A percentile compares a stretch with the other conserved stretches of the same genome.
Conservation (phyloP, 176 grass and related monocot genomes). For the Oryza officinalis region DNA sequence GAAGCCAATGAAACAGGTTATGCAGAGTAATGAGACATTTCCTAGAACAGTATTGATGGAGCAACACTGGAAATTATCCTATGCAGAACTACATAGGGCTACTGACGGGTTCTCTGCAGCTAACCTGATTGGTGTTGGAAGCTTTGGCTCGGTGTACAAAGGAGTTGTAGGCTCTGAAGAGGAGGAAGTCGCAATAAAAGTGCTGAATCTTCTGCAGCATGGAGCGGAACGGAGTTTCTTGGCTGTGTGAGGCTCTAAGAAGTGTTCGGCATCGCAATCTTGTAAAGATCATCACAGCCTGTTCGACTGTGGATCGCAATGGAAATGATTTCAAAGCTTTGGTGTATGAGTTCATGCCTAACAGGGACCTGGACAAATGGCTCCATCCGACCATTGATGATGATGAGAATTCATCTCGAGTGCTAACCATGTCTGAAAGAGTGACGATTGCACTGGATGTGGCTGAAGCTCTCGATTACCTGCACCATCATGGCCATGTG, state of each 20-base stretch:
- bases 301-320: slow-evolving; percentile 11
- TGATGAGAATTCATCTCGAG: neutral
- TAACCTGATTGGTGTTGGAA: slow-evolving; percentile 20
- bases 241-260: slow-evolving; percentile 10
- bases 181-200: slow-evolving; percentile 36
- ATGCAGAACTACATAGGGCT: slow-evolving; percentile 30
- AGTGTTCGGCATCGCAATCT: slow-evolving; percentile 28
- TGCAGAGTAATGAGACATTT: slow-evolving; percentile 2
- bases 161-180: slow-evolving; percentile 8
- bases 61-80: slow-evolving; percentile 28
- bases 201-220: slow-evolving; percentile 4
- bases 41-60: neutral
- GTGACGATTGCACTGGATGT: slow-evolving; percentile 31
- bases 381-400: neutral
- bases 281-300: slow-evolving; percentile 26
- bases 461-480: slow-evolving; percentile 18
- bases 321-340: slow-evolving; percentile 45
- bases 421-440: slow-evolving; percentile 18
- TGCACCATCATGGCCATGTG: slow-evolving; percentile 9
- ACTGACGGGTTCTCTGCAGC: slow-evolving; percentile 32
- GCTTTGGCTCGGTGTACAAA: slow-evolving; percentile 23
- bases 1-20: neutral
- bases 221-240: slow-evolving; percentile 21
- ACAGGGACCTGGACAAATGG: slow-evolving; percentile 29
- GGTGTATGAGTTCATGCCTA: slow-evolving; percentile 39